Conservation (phyloP, 1,139 yeast species). For the Zygoascus hellenicus region DNA sequence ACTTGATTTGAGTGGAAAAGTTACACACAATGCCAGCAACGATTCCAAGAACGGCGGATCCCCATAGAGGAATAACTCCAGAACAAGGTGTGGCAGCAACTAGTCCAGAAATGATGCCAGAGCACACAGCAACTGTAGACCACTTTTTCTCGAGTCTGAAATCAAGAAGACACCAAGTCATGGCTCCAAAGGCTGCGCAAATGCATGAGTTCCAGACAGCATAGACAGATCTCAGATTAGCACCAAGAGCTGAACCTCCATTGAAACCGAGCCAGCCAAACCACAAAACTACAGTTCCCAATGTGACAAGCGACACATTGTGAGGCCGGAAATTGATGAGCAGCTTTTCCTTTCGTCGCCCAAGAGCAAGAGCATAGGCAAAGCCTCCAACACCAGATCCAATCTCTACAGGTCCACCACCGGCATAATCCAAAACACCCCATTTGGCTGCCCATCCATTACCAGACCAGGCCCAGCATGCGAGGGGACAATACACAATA, state of each 20-base stretch:
- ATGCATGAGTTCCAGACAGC: slow-evolving; percentile 90
- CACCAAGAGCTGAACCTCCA: slow-evolving; percentile 63
- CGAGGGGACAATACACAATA: slow-evolving; percentile 85
- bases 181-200: slow-evolving; percentile 85
- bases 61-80: slow-evolving; percentile 89
- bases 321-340: slow-evolving; percentile 92
- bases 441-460: slow-evolving; percentile 91
- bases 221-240: slow-evolving; percentile 62
- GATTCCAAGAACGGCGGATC: slow-evolving; percentile 78
- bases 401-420: slow-evolving; percentile 96
- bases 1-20: slow-evolving; percentile 83
- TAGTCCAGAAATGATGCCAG: slow-evolving; percentile 90
- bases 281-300: slow-evolving; percentile 68
- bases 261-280: slow-evolving; percentile 75
- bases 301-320: slow-evolving; percentile 77
- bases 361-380: slow-evolving; percentile 75
- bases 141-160: slow-evolving; percentile 82
- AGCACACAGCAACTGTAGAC: slow-evolving; percentile 93
- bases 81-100: slow-evolving; percentile 48
- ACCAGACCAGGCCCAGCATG: slow-evolving; percentile 90
- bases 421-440: slow-evolving; percentile 94
- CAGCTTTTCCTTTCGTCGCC: slow-evolving; percentile 75
- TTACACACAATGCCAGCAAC: slow-evolving; percentile 81
- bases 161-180: slow-evolving; percentile 89
- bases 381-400: slow-evolving; percentile 87